Evolutionary conservation across 2,329 filamentous ascomycete species (phyloP), one percentile per base, ranked within the genome.

Genomic region (Epichloe festucae): DNA sequence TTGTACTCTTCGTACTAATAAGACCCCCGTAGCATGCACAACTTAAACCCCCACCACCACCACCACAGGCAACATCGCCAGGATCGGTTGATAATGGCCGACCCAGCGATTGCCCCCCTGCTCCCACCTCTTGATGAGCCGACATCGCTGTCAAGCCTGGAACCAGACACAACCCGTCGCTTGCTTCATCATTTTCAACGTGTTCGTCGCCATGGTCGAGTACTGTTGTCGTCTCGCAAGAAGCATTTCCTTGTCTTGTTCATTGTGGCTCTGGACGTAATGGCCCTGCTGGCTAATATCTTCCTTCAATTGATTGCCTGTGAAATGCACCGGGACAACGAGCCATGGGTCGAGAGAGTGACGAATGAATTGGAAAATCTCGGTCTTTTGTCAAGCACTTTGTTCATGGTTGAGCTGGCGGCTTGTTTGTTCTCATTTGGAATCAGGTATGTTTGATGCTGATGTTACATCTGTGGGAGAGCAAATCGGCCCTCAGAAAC

Each of bases 321-420:
- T 62, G 73, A 76, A 57, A 66, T 67, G 56, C 64, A 68, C 45
- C 61, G 64, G 39, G 54, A 64, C 35, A 57, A 69, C 47, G 67
- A 70, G 57, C 55, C 62, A 0, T 76, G 74, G 73, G 71, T 74
- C 5, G 55, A 58, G 8, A 53, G 58, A 1, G 61, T 70, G 36
- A 63, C 64, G 15, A 55, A 62, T n/a, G 58, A 62, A 0, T 65
- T 86, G 41, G 73, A 73, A 12, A 67, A 72, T 3, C 65, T 76
- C 36, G 76, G 79, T 5, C 64, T 85, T 44, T 68, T 77, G 2
- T 80, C 86, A 60, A 83, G 78, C 51, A 78, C 73, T 57, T 59
- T 85, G 31, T 87, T 87, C 62, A 72, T 87, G 69, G 58, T 74
- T 0, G 84, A 87, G 65, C 64, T 87, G 63, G 51, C 75, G 10